Evolutionary conservation across 192 early-diverging fungal species (phyloP).

Genomic region (Funneliformis geosporum): DNA sequence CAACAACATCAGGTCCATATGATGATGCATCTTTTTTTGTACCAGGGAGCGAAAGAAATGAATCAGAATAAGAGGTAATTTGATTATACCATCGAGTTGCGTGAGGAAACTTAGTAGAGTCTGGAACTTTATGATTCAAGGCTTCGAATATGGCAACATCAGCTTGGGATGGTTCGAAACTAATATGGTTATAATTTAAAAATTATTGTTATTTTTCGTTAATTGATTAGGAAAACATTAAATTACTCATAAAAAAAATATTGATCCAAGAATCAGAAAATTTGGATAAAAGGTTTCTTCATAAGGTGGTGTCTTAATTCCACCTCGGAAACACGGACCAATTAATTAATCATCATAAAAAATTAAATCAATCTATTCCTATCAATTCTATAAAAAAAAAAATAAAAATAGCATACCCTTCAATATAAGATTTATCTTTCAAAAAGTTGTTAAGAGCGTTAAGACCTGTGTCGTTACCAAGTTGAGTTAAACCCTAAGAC

Average conservation of each 20-base stretch:
- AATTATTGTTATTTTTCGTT: background rate
- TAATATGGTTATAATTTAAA: slow-evolving; percentile 34
- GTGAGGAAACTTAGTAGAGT: slow-evolving; percentile 77
- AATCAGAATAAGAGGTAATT: slow-evolving; percentile 59
- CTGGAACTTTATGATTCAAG: slow-evolving; percentile 65
- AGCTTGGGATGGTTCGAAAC: slow-evolving; percentile 74
- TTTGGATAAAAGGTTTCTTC: slow-evolving; percentile 13
- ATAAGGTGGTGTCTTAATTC: slow-evolving; percentile 25
- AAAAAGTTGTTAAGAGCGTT: slow-evolving; percentile 21
- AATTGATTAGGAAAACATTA: background rate
- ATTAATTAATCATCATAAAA: slow-evolving; percentile 28
- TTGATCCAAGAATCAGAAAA: background rate
- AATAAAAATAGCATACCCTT: slow-evolving; percentile 23
- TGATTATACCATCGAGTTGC: slow-evolving; percentile 96
- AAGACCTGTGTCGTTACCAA: slow-evolving; percentile 25
- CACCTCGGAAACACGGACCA: slow-evolving; percentile 36
- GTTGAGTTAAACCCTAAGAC: slow-evolving; percentile 27
- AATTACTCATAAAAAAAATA: background rate
- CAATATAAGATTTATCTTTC: slow-evolving; percentile 31
- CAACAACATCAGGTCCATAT: slow-evolving; percentile 60
- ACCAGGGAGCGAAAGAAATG: background rate
- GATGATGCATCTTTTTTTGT: slow-evolving; percentile 5
- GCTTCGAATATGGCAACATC: slow-evolving; percentile 88
- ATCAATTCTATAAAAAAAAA: background rate
- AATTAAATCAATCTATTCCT: background rate